Conservation (phyloP, 73 alveolate species). For the Paramecium bursaria region DNA sequence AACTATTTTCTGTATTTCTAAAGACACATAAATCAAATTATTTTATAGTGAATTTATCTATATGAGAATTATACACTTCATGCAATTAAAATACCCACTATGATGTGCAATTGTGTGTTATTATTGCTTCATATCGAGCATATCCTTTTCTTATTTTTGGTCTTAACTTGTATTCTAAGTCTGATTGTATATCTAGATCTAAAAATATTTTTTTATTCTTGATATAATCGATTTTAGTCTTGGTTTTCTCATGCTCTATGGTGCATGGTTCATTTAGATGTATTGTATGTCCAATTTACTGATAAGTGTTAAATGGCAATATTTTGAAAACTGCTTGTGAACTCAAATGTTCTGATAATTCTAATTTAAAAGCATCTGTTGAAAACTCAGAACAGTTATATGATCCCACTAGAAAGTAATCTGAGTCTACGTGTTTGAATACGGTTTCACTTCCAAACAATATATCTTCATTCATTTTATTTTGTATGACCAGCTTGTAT, state of each 20-base stretch:
- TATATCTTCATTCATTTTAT: constrained; percentile 41
- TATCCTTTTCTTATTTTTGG: too few relatives aligned
- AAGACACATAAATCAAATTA: too few relatives aligned
- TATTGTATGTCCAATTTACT: neutral
- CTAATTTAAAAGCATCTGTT: constrained; percentile 50
- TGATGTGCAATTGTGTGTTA: neutral
- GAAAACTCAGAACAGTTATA: constrained; percentile 45
- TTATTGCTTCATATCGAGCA: constrained; percentile 42
- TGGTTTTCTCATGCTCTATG: constrained; percentile 29
- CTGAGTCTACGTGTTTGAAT: constrained; percentile 31
- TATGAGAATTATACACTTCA: too few relatives aligned
- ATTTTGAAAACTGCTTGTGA: constrained; percentile 25
- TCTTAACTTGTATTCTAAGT: too few relatives aligned
- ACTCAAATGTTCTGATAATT: constrained; percentile 1
- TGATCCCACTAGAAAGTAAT: constrained; percentile 11
- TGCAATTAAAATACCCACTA: constrained; percentile 20
- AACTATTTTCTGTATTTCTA: too few relatives aligned
- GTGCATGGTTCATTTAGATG: constrained; percentile 4
- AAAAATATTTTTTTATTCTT: constrained; percentile 7
- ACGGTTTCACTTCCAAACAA: constrained; percentile 49
- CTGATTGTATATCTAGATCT: too few relatives aligned
- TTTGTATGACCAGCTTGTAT: constrained; percentile 2
- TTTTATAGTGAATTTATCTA: too few relatives aligned
- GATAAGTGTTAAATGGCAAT: constrained; percentile 8
- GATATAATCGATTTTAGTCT: constrained; percentile 16